These are phyloP conservation scores for Penstemon newberryi DNA, from an alignment of 257 asterid species.

Conservation along the genomic window DNA sequence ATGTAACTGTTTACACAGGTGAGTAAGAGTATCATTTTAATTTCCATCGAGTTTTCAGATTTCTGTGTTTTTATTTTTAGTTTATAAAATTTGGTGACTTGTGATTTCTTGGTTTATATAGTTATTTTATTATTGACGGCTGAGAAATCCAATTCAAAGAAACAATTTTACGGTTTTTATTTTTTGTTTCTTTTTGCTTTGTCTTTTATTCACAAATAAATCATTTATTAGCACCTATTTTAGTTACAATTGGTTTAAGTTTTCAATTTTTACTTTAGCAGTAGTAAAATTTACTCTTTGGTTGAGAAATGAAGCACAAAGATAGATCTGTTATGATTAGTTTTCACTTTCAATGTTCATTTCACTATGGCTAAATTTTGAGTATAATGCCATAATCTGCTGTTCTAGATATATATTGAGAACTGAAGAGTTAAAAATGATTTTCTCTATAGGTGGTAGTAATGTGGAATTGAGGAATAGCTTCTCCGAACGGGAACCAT, in stretches of 20 bases:
- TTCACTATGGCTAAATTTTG: neutral
- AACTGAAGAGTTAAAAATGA: constrained; percentile 28
- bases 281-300: neutral
- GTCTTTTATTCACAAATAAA: constrained; percentile 30
- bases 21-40: constrained; percentile 17
- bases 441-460: constrained; percentile 46
- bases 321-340: too few species aligned
- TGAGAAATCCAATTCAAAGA: constrained; percentile 26
- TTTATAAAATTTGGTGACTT: constrained; percentile 3
- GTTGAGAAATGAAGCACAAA: neutral
- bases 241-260: neutral
- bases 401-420: constrained; percentile 19
- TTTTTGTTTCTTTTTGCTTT: constrained; percentile 36
- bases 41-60: constrained; percentile 12
- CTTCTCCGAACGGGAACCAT: constrained; percentile 83
- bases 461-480: constrained; percentile 80
- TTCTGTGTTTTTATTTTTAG: constrained; percentile 7
- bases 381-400: neutral
- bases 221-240: constrained; percentile 24
- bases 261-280: constrained; percentile 1
- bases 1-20: constrained; percentile 80
- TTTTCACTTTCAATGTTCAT: too few species aligned
- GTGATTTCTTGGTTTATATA: neutral
- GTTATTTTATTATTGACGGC: constrained; percentile 24
- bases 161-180: constrained; percentile 26